Percentiles rank a stretch among this genome's conserved stretches.
phyloP scores from a whole-genome alignment of 495 filamentous ascomycete species.

The Penicillium argentinense region DNA sequence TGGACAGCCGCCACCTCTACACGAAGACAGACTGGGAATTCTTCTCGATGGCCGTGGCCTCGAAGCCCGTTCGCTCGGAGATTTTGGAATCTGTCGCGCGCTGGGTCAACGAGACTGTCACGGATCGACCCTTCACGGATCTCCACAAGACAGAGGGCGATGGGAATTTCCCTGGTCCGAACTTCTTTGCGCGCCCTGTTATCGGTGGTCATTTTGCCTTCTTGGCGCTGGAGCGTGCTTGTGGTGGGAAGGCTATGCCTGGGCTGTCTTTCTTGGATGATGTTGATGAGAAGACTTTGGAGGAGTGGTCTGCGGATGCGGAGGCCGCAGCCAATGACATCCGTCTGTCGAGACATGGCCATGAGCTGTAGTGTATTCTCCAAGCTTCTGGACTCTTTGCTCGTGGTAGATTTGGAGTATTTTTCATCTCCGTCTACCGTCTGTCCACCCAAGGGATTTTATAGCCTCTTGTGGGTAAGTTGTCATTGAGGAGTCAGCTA shows the following conservation, averaged over 20 bases:
- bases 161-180: constrained; percentile 65
- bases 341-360: constrained; percentile 8
- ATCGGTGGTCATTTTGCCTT: constrained; percentile 88
- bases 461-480: too few species aligned
- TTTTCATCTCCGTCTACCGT: too few species aligned
- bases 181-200: constrained; percentile 81
- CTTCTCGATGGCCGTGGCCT: constrained; percentile 79
- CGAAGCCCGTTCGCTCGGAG: constrained; percentile 61
- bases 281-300: constrained; percentile 23
- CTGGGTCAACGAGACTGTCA: constrained; percentile 86
- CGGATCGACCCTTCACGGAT: constrained; percentile 78
- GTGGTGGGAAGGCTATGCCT: constrained; percentile 65
- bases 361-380: constrained; percentile 27
- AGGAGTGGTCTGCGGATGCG: constrained; percentile 22
- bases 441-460: too few species aligned
- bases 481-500: too few species aligned
- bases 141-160: constrained; percentile 75
- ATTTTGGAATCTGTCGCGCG: constrained; percentile 75
- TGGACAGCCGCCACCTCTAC: constrained; percentile 85
- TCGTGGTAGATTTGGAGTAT: too few species aligned
- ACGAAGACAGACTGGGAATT: constrained; percentile 95
- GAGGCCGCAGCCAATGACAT: constrained; percentile 24
- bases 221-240: constrained; percentile 73
- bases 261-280: constrained; percentile 64
- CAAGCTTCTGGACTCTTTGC: too few species aligned